A percentile compares a stretch with the other conserved stretches of the same genome.
Conservation (phyloP, 192 early-diverging fungal species). For the Obelidium mucronatum region DNA sequence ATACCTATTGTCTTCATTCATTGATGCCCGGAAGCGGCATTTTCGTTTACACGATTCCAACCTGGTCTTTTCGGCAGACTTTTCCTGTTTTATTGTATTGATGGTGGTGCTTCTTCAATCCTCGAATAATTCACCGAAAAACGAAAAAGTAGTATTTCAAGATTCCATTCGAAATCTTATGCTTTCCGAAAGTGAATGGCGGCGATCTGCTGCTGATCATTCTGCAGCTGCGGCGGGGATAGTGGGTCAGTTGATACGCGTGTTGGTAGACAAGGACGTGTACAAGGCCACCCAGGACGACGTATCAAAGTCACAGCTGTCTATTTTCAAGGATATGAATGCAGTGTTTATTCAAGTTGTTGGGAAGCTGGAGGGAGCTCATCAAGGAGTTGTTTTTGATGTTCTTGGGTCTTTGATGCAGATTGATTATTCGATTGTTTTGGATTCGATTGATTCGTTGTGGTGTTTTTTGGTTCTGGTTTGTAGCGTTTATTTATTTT, state of each 20-base stretch:
- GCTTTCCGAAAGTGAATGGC: neutral
- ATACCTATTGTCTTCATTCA: conserved; percentile 2
- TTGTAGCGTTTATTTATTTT: neutral
- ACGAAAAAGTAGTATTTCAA: neutral
- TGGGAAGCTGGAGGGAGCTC: neutral
- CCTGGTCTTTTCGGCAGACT: conserved; percentile 9
- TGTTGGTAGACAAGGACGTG: conserved; percentile 3
- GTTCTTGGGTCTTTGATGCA: neutral
- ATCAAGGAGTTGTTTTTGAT: neutral
- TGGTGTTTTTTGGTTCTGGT: neutral
- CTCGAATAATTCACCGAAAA: neutral
- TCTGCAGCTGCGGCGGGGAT: neutral
- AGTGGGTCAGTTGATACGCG: neutral
- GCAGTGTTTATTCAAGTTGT: neutral
- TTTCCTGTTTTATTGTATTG: neutral
- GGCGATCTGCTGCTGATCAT: no score
- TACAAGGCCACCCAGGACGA: conserved; percentile 17
- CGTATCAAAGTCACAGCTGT: conserved; percentile 3
- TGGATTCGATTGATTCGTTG: conserved; percentile 15
- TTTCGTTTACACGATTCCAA: conserved; percentile 12
- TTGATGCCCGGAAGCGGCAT: conserved; percentile 1
- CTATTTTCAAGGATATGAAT: conserved; percentile 1
- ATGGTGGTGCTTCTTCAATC: neutral
- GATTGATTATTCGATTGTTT: conserved; percentile 25
- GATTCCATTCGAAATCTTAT: neutral